Evolutionary conservation across 768 basidiomycete species (phyloP).

Genomic region (Boletus insuetus): DNA sequence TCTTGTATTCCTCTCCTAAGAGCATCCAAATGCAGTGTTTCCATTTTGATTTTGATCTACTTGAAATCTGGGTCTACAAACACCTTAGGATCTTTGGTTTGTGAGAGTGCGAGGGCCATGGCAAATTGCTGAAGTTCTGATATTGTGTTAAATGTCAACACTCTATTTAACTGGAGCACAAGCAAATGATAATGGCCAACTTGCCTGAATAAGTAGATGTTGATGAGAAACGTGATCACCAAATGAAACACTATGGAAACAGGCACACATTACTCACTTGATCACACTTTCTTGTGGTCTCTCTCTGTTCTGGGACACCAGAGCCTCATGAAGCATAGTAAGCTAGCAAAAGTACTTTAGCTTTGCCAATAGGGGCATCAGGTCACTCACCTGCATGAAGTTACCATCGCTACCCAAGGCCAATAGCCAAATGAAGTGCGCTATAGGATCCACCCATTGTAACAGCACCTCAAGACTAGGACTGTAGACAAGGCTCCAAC

Average conservation of each 20-base stretch:
- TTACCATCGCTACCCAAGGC: background rate
- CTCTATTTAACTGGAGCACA: background rate
- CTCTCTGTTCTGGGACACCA: background rate
- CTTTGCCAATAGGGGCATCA: background rate
- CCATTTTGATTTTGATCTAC: background rate
- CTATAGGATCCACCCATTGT: background rate
- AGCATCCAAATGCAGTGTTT: background rate
- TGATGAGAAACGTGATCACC: no score
- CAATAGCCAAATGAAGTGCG: constrained; percentile 2
- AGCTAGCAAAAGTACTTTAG: constrained; percentile 3
- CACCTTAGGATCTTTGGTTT: background rate
- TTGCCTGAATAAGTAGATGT: no score
- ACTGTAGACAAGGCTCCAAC: no score
- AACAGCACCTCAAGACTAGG: rapidly evolving
- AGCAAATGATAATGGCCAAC: no score
- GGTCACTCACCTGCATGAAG: background rate
- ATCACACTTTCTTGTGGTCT: no score
- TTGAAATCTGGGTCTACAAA: background rate
- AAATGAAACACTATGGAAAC: no score
- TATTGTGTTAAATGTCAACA: background rate
- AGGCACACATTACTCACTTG: no score
- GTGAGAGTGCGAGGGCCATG: background rate
- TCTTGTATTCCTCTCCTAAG: background rate
- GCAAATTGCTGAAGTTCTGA: background rate
- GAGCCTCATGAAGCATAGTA: background rate